A percentile compares a stretch with the other conserved stretches of the same genome.
phyloP scores from a whole-genome alignment of 768 basidiomycete genomes.

The Boletus sp. region DNA sequence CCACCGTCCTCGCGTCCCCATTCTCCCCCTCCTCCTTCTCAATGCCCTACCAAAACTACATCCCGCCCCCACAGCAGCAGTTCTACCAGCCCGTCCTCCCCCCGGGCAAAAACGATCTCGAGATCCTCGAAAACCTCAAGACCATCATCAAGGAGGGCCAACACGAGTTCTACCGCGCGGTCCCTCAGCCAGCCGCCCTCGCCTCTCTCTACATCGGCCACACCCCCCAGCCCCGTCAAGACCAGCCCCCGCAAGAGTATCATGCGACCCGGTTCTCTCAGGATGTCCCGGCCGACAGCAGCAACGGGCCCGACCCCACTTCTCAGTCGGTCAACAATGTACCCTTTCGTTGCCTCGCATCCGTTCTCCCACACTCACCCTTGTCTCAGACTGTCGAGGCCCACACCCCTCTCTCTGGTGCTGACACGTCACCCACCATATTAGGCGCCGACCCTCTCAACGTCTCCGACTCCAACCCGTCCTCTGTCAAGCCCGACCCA shows the following conservation, averaged over 20 bases:
- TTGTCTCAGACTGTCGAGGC: constrained; percentile 24
- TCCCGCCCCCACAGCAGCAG: constrained; percentile 27
- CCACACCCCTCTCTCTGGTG: constrained; percentile 25
- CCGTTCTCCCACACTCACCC: constrained; percentile 3
- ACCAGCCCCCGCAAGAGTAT: constrained; percentile 30
- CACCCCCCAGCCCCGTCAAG: constrained; percentile 33
- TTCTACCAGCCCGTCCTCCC: constrained; percentile 36
- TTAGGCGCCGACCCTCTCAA: constrained; percentile 18
- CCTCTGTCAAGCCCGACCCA: constrained; percentile 11
- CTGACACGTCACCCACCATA: constrained; percentile 22
- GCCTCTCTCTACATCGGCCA: constrained; percentile 63
- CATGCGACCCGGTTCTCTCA: constrained; percentile 4
- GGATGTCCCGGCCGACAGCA: constrained; percentile 13
- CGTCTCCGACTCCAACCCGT: constrained; percentile 9
- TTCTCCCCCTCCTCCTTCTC: constrained; percentile 39
- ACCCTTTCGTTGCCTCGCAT: constrained; percentile 20
- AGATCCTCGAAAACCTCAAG: constrained; percentile 74
- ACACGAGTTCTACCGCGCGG: constrained; percentile 65
- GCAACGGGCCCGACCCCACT: constrained; percentile 2
- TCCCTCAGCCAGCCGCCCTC: constrained; percentile 62
- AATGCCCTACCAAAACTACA: constrained; percentile 38
- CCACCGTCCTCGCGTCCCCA: constrained; percentile 36
- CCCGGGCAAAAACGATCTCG: constrained; percentile 63
- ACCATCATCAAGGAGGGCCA: constrained; percentile 66
- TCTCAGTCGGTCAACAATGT: constrained; percentile 33